These are phyloP conservation scores for Fusarium sp. DNA, from an alignment of 2,329 filamentous ascomycete species.

Conservation along the genomic window DNA sequence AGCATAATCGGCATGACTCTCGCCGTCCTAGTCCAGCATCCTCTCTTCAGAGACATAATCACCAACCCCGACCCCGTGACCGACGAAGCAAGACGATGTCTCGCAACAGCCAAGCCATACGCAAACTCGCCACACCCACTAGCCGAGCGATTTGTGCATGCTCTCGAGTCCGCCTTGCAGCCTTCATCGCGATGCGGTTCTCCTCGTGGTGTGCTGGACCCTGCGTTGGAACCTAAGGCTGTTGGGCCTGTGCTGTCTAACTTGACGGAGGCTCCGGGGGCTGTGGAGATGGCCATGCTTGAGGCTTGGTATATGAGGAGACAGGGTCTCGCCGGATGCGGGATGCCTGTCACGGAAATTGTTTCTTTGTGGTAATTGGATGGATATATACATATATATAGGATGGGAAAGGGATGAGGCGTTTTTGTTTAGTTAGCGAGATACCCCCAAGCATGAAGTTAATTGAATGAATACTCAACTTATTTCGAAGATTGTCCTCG, in stretches of 20 bases:
- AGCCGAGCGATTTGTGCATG: slow-evolving; percentile 32
- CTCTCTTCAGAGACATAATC: slow-evolving; percentile 33
- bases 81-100: slow-evolving; percentile 38
- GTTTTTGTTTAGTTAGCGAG: slow-evolving; percentile 22
- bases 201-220: slow-evolving; percentile 32
- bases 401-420: not conserved
- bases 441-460: slow-evolving; percentile 32
- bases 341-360: slow-evolving; percentile 31
- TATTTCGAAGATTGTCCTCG: fast-evolving
- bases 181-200: slow-evolving; percentile 17
- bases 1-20: slow-evolving; percentile 42
- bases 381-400: not conserved
- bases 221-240: slow-evolving; percentile 29
- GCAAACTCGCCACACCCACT: slow-evolving; percentile 11
- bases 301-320: slow-evolving; percentile 39
- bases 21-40: slow-evolving; percentile 35
- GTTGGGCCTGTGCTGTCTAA: slow-evolving; percentile 14
- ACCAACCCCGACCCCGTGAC: slow-evolving; percentile 29
- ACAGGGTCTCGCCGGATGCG: slow-evolving; percentile 15
- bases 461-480: not conserved
- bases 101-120: slow-evolving; percentile 37
- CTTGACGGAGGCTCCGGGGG: slow-evolving; percentile 12
- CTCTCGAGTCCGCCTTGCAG: slow-evolving; percentile 33
- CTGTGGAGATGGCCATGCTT: slow-evolving; percentile 34
- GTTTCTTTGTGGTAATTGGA: slow-evolving; percentile 37